Conservation (phyloP, 108 stramenopile genomes). For the Cyclotella atomus region DNA sequence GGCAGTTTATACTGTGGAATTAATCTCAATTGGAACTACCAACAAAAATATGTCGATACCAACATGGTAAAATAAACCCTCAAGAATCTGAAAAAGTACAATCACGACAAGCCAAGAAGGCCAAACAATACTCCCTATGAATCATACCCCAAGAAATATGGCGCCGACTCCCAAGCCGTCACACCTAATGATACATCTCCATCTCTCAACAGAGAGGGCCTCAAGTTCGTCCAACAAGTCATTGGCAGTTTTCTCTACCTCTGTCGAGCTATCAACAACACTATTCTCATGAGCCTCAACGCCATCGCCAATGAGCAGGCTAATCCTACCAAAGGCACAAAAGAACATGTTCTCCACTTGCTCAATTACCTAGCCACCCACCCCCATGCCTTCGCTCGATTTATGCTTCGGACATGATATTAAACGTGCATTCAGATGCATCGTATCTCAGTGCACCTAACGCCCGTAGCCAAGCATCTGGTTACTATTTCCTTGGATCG, state of each 20-base stretch:
- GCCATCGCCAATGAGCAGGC: slow-evolving; percentile 44
- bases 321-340: slow-evolving; percentile 17
- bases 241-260: slow-evolving; percentile 13
- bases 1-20: slow-evolving; percentile 47
- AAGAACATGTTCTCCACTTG: slow-evolving; percentile 3
- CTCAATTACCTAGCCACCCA: slow-evolving; percentile 55
- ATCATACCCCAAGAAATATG: too few relatives aligned
- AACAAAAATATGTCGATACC: slow-evolving; percentile 15
- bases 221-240: slow-evolving; percentile 44
- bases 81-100: slow-evolving; percentile 12
- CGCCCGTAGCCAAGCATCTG: slow-evolving; percentile 43
- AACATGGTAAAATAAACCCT: slow-evolving; percentile 31
- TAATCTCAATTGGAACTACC: slow-evolving; percentile 53
- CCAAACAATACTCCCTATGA: too few relatives aligned
- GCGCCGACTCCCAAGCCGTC: slow-evolving; percentile 32
- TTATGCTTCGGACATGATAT: slow-evolving; percentile 44
- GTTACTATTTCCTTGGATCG: slow-evolving; percentile 36
- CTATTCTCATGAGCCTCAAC: slow-evolving; percentile 50
- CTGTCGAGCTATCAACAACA: neutral
- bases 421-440: slow-evolving; percentile 19
- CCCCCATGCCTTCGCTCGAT: slow-evolving; percentile 44
- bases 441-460: slow-evolving; percentile 42
- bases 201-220: slow-evolving; percentile 6
- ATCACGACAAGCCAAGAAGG: slow-evolving; percentile 46
- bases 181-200: slow-evolving; percentile 39